Evolutionary conservation across 139 green algal species (phyloP).

Genomic region (Pseudopediastrum boryanum): DNA sequence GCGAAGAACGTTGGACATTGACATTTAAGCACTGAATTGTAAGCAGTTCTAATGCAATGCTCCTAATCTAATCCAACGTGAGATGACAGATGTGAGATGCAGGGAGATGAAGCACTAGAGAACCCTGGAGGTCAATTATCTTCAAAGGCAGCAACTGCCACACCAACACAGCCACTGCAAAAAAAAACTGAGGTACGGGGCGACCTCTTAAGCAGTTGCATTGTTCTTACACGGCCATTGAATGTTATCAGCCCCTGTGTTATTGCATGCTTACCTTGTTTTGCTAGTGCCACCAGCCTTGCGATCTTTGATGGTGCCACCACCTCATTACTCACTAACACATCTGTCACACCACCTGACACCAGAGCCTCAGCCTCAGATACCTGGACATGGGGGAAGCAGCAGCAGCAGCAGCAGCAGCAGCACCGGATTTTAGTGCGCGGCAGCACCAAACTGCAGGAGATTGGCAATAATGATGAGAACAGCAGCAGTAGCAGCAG

Average conservation of each 20-base stretch:
- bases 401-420: neutral
- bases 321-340: constrained; percentile 58
- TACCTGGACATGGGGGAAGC: constrained; percentile 19
- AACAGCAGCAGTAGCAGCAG: neutral
- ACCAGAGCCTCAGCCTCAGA: constrained; percentile 55
- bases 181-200: too few relatives aligned
- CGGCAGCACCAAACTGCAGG: neutral
- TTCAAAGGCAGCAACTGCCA: neutral
- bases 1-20: too few relatives aligned
- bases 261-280: constrained; percentile 10
- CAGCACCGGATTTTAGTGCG: neutral
- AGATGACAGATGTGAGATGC: too few relatives aligned
- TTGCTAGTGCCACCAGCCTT: constrained; percentile 42
- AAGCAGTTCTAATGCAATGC: too few relatives aligned
- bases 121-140: neutral
- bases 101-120: neutral
- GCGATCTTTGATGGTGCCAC: constrained; percentile 45
- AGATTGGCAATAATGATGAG: neutral
- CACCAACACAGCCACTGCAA: too few relatives aligned
- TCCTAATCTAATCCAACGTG: too few relatives aligned
- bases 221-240: neutral
- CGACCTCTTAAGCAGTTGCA: neutral
- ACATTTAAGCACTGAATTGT: too few relatives aligned
- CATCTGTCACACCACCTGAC: constrained; percentile 44
- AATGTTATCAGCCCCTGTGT: neutral